Conservation (phyloP, 805 yeast genomes). For the Candida xyloterini region DNA sequence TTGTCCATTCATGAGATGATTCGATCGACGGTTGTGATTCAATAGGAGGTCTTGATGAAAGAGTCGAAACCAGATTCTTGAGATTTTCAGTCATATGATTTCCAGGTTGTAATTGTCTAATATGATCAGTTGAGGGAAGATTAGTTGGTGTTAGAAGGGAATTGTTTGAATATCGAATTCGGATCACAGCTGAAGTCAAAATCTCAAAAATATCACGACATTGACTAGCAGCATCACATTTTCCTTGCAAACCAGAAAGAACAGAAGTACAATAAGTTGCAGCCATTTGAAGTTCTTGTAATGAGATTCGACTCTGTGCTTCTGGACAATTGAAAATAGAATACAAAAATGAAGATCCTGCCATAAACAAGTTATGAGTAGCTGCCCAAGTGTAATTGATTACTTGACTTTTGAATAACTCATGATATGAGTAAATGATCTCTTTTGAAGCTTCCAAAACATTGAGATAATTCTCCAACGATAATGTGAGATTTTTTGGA, state of each 20-base stretch:
- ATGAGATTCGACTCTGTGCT: slow-evolving; percentile 42
- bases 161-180: slow-evolving; percentile 46
- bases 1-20: slow-evolving; percentile 29
- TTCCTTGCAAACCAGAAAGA: slow-evolving; percentile 56
- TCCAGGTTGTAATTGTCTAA: slow-evolving; percentile 32
- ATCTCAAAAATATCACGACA: slow-evolving; percentile 73
- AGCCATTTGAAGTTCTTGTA: slow-evolving; percentile 49
- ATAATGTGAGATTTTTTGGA: slow-evolving; percentile 60
- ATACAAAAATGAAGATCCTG: slow-evolving; percentile 81
- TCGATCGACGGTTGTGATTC: background rate
- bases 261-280: slow-evolving; percentile 52
- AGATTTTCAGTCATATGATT: slow-evolving; percentile 40
- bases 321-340: slow-evolving; percentile 68
- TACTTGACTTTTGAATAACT: slow-evolving; percentile 51
- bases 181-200: slow-evolving; percentile 66
- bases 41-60: slow-evolving; percentile 5
- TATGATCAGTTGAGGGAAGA: slow-evolving; percentile 29
- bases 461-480: slow-evolving; percentile 49
- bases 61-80: slow-evolving; percentile 36
- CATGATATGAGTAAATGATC: slow-evolving; percentile 60
- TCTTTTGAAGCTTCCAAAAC: slow-evolving; percentile 65
- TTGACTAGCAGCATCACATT: slow-evolving; percentile 74
- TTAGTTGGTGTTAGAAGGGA: slow-evolving; percentile 17
- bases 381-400: slow-evolving; percentile 93
- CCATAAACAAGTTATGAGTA: slow-evolving; percentile 83